These are phyloP conservation scores for Aspergillus sclerotialis DNA, from an alignment of 2,329 filamentous ascomycete genomes.

Conservation along the genomic window DNA sequence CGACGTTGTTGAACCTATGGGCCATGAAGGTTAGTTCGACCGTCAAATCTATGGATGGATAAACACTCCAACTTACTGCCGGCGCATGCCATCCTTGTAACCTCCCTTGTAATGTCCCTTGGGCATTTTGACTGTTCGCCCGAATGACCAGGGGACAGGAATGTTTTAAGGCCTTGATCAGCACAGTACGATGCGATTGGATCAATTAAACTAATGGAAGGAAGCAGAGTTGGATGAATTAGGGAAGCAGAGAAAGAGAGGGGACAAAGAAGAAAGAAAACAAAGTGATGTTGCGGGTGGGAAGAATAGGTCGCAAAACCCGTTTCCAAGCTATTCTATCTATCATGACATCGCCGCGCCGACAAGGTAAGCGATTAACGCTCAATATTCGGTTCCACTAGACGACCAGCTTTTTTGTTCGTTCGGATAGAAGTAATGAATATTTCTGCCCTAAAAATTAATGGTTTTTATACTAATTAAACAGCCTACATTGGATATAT, in stretches of 20 bases:
- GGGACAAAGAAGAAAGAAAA: neutral
- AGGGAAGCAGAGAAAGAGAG: neutral
- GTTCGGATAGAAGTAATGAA: too few species aligned
- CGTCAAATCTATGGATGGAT: neutral
- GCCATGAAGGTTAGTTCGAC: neutral
- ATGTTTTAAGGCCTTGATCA: neutral
- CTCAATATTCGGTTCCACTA: too few species aligned
- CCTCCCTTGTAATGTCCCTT: constrained; percentile 13
- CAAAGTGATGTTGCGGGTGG: too few species aligned
- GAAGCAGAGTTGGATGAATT: neutral
- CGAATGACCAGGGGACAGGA: neutral
- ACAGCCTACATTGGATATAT: too few species aligned
- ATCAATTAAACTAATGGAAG: neutral
- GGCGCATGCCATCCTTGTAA: constrained; percentile 16
- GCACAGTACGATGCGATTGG: neutral
- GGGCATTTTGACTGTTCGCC: neutral
- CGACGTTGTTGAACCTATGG: constrained; percentile 18
- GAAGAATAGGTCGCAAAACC: too few species aligned
- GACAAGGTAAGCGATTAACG: too few species aligned
- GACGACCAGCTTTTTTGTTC: too few species aligned
- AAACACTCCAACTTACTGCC: constrained; percentile 11
- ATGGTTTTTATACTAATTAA: too few species aligned
- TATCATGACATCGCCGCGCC: too few species aligned
- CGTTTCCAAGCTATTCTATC: constrained; percentile 1
- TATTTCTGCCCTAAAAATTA: too few species aligned